Evolutionary conservation across 2,329 filamentous ascomycete genomes (phyloP).

Genomic region (Metarhizium anisopliae): DNA sequence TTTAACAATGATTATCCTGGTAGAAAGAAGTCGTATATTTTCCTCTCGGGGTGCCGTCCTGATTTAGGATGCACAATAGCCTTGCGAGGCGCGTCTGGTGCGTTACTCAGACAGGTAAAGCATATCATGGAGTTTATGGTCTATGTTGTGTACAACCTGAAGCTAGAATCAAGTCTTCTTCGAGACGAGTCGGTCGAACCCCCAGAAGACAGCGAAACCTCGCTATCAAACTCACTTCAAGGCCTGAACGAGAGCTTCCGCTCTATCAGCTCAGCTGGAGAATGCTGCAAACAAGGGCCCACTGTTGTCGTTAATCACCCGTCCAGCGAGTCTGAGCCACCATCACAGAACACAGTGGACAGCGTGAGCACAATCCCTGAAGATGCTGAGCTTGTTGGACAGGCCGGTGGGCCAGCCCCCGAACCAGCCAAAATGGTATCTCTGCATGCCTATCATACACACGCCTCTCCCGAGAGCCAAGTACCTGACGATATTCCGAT

Average conservation of each 20-base stretch:
- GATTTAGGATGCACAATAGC: constrained; percentile 93
- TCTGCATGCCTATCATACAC: constrained; percentile 35
- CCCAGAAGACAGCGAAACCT: constrained; percentile 48
- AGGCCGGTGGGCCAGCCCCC: constrained; percentile 12
- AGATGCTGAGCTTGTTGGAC: constrained; percentile 18
- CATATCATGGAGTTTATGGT: constrained; percentile 97
- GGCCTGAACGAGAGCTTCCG: constrained; percentile 30
- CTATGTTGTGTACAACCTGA: constrained; percentile 96
- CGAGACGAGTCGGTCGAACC: constrained; percentile 85
- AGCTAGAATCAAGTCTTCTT: constrained; percentile 89
- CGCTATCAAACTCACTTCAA: constrained; percentile 30
- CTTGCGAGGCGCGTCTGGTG: constrained; percentile 68
- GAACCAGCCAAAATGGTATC: constrained; percentile 22
- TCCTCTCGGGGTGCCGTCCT: constrained; percentile 80
- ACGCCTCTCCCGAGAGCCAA: constrained; percentile 40
- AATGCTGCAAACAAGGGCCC: constrained; percentile 19
- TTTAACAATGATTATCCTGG: constrained; percentile 69
- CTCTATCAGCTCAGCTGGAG: constrained; percentile 23
- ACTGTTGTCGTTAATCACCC: constrained; percentile 25
- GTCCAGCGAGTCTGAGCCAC: constrained; percentile 27
- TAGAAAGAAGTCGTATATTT: constrained; percentile 90
- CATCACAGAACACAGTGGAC: constrained; percentile 24
- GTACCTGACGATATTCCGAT: constrained; percentile 72
- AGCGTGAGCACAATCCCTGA: constrained; percentile 17
- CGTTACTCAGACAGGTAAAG: constrained; percentile 71